Evolutionary conservation across 495 filamentous ascomycete genomes (phyloP).

Genomic region (Penicillium simplicissimum): DNA sequence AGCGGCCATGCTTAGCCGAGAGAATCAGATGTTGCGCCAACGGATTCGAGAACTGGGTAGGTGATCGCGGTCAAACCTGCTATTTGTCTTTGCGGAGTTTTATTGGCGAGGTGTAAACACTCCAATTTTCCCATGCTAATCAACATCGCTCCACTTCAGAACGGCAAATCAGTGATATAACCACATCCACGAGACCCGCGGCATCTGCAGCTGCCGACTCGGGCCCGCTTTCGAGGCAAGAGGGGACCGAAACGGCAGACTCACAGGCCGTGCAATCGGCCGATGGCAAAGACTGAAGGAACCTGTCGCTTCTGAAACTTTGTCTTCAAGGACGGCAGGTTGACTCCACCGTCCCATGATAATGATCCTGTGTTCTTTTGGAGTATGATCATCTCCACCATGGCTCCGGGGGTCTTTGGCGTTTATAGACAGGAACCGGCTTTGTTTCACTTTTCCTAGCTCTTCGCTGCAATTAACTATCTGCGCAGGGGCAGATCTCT

Average conservation of each 20-base stretch:
- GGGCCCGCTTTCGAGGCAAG: constrained; percentile 21
- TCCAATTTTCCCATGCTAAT: not conserved
- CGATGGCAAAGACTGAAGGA: constrained; percentile 26
- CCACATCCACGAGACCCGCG: constrained; percentile 12
- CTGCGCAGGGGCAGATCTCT: not conserved
- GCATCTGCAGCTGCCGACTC: constrained; percentile 18
- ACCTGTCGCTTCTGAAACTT: not conserved
- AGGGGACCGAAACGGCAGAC: constrained; percentile 27
- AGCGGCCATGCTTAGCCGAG: constrained; percentile 78
- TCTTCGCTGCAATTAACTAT: not conserved
- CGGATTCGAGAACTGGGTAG: constrained; percentile 76
- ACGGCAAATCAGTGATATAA: constrained; percentile 40
- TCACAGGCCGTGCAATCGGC: constrained; percentile 28
- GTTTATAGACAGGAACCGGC: not conserved
- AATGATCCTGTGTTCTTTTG: not conserved
- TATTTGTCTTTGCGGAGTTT: too few species aligned
- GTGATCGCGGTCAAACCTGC: constrained; percentile 5
- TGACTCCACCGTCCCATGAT: not conserved
- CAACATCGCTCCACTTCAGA: constrained; percentile 19
- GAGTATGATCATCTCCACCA: not conserved
- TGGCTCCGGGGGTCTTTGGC: not conserved
- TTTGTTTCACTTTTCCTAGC: not conserved
- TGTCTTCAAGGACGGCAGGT: not conserved
- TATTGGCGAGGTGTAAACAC: not conserved
- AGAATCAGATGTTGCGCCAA: constrained; percentile 90